These are phyloP conservation scores for Perilla frutescens DNA, from an alignment of 257 asterid species.

Conservation along the genomic window DNA sequence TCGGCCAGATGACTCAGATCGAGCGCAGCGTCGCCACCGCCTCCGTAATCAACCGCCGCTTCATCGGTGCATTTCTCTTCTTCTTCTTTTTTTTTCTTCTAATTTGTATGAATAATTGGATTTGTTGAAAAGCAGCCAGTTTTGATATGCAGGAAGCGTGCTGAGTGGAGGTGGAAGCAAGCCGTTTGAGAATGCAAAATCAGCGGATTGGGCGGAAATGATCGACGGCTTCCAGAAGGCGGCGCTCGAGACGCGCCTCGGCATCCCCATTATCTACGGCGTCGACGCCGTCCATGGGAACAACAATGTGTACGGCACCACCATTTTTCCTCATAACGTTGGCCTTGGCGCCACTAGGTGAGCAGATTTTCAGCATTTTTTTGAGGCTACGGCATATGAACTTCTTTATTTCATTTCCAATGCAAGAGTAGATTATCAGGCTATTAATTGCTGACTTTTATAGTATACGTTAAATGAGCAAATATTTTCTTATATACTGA, in stretches of 20 bases:
- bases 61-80: slow-evolving; percentile 46
- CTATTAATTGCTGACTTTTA: background rate
- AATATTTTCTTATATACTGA: background rate
- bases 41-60: slow-evolving; percentile 57
- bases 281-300: slow-evolving; percentile 94
- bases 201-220: slow-evolving; percentile 86
- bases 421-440: background rate
- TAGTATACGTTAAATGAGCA: slow-evolving; percentile 12
- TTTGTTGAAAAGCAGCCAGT: no score
- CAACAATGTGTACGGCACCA: slow-evolving; percentile 87
- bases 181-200: slow-evolving; percentile 76
- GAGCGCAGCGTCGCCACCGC: slow-evolving; percentile 72
- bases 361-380: slow-evolving; percentile 12
- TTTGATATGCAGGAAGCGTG: slow-evolving; percentile 67
- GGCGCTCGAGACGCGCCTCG: slow-evolving; percentile 76
- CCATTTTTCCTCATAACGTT: slow-evolving; percentile 90
- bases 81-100: background rate
- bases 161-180: slow-evolving; percentile 93
- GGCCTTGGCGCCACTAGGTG: slow-evolving; percentile 89
- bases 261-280: slow-evolving; percentile 90
- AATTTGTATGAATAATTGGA: background rate
- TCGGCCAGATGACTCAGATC: slow-evolving; percentile 92
- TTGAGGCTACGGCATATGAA: slow-evolving; percentile 11
- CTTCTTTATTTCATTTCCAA: background rate
- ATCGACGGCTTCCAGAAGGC: slow-evolving; percentile 80